These are phyloP conservation scores for Hirsutella minnesotensis DNA, from an alignment of 2,329 filamentous ascomycete genomes.

Conservation along the genomic window DNA sequence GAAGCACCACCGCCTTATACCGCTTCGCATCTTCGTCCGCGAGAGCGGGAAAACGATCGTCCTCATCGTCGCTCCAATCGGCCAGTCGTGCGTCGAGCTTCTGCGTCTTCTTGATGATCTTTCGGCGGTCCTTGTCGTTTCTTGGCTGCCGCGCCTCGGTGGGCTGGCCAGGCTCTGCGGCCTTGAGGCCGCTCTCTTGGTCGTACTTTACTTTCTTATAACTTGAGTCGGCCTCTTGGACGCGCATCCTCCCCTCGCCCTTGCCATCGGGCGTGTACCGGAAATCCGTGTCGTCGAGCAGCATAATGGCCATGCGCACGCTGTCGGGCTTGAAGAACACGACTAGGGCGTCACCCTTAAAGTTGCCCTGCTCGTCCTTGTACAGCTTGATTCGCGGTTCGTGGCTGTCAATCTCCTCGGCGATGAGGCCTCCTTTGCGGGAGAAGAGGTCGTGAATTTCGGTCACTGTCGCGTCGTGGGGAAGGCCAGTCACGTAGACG, in stretches of 20 bases:
- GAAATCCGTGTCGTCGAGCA: constrained; percentile 75
- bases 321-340: constrained; percentile 94
- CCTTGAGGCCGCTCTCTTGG: constrained; percentile 16
- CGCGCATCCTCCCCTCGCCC: constrained; percentile 57
- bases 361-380: constrained; percentile 63
- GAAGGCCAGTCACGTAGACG: constrained; percentile 83
- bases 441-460: constrained; percentile 81
- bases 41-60: constrained; percentile 47
- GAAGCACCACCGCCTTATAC: constrained; percentile 77
- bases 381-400: constrained; percentile 90
- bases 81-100: constrained; percentile 84
- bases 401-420: constrained; percentile 84
- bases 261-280: constrained; percentile 44
- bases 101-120: constrained; percentile 83
- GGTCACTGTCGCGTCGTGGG: constrained; percentile 61
- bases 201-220: constrained; percentile 81
- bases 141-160: constrained; percentile 31
- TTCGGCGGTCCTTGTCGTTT: constrained; percentile 63
- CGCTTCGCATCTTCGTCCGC: constrained; percentile 38
- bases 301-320: constrained; percentile 72
- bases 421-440: constrained; percentile 76
- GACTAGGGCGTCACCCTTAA: constrained; percentile 87
- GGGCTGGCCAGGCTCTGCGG: constrained; percentile 17
- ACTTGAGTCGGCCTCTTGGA: constrained; percentile 75
- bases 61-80: constrained; percentile 73